Evolutionary conservation across 1,139 yeast genomes (phyloP), one percentile per base, ranked within the genome.

Genomic region (Lodderomyces orthopsilosis): DNA sequence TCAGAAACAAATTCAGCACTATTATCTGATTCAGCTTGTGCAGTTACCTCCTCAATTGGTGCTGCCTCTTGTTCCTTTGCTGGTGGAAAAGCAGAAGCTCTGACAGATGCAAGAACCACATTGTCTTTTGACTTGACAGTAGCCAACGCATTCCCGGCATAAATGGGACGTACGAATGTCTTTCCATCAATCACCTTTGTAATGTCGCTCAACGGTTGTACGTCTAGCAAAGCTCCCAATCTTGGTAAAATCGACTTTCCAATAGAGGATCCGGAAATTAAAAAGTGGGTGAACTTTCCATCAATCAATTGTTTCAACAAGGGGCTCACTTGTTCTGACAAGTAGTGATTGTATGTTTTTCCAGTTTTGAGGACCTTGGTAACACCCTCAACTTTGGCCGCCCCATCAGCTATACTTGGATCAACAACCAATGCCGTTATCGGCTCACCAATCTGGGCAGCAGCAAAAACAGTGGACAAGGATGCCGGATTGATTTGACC

Each of bases 121-220:
- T 74, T 61, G 57, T 91, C 97, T 24, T 65, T 71, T 30, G 89
- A 73, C 63, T 83, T 79, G 46, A 93, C 89, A 5, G 96, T 90
- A 34, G 89, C 81, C 50, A 89, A 71, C 2, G 95, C 96, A 63
- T 93, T 93, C 40, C 98, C 98, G 27, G 98, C 98, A 61, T 89
- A 93, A 41, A 93, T 89, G 41, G 98, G 98, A 61, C 98, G 83
- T 30, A 83, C 82, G 65, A 93, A 93, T 6, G 95, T 87, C 49
- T 77, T 77, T 22, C 78, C 74, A 42, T 81, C 72, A 51, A 77
- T 77, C 37, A 93, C 83, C 57, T 79, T 79, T 51, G 77, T 77
- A 47, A 93, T 76, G 58, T 93, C 98, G 32, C 91, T 80, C 44
- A 93, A 68, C 37, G 97, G 98, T 68, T 93, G 98, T 22, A 79